Percentiles rank a stretch among this genome's conserved stretches.
phyloP scores from a whole-genome alignment of 257 asterid species.

The Nicotiana undulata region DNA sequence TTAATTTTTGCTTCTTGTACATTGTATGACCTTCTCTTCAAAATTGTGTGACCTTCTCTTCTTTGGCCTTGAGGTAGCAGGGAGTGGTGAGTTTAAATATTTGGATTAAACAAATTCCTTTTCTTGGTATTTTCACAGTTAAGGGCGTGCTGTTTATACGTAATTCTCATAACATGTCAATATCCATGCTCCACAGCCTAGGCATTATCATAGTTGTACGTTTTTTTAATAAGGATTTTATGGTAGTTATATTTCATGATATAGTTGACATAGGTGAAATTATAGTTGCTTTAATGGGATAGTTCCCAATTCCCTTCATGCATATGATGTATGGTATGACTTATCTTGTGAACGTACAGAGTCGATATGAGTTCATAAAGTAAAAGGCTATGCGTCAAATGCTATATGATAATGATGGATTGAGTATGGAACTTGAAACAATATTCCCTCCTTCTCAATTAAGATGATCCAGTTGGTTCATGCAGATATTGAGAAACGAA shows the following conservation, averaged over 20 bases:
- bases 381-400: background rate
- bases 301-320: background rate
- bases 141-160: background rate
- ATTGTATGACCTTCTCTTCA: background rate
- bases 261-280: background rate
- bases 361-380: background rate
- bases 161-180: background rate
- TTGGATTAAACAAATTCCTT: background rate
- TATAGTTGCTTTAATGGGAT: background rate
- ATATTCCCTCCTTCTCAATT: background rate
- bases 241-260: background rate
- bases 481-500: background rate
- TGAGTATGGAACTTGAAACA: background rate
- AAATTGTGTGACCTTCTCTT: background rate
- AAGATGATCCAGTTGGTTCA: conserved; percentile 1
- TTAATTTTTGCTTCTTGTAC: background rate
- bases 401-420: background rate
- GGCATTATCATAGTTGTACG: background rate
- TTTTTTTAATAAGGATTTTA: no score
- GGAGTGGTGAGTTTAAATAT: background rate
- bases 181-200: background rate
- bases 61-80: background rate
- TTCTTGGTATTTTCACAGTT: background rate
- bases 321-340: background rate
- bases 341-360: background rate